Percentiles rank a stretch among this genome's conserved stretches.
Conservation (phyloP, 1,284 basidiomycete species). For the Naganishia liquefaciens region DNA sequence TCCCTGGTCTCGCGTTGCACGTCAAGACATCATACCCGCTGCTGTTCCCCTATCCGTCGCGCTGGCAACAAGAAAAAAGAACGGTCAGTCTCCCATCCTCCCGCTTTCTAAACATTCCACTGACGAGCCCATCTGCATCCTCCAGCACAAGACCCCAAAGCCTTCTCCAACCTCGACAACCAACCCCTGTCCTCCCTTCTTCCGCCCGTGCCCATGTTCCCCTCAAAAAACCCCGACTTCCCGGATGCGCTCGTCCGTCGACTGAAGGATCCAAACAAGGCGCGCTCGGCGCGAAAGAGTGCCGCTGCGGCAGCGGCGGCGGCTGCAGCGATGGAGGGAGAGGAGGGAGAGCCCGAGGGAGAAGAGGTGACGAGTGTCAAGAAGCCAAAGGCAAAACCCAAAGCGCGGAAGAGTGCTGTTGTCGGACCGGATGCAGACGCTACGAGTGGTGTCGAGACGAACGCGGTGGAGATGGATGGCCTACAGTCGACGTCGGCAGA, state of each 20-base stretch:
- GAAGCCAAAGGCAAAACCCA: slow-evolving; percentile 9
- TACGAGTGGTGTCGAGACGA: no score
- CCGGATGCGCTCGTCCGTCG: slow-evolving; percentile 19
- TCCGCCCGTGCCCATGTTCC: slow-evolving; percentile 20
- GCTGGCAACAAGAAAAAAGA: slow-evolving; percentile 29
- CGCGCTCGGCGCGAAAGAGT: slow-evolving; percentile 5
- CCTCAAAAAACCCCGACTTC: slow-evolving; percentile 28
- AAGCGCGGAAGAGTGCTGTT: slow-evolving; percentile 20
- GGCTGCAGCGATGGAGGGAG: not conserved
- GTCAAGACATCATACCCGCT: slow-evolving; percentile 31
- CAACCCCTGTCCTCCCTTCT: slow-evolving; percentile 23
- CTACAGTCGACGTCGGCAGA: not conserved
- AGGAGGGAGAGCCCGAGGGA: not conserved
- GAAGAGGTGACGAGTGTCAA: not conserved
- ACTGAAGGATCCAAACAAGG: slow-evolving; percentile 11
- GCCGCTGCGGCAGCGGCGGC: slow-evolving; percentile 3
- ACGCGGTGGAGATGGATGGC: not conserved
- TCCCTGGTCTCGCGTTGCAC: not conserved
- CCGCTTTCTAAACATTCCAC: not conserved
- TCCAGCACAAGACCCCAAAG: slow-evolving; percentile 12
- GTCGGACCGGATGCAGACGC: not conserved
- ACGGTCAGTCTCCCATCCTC: slow-evolving; percentile 12
- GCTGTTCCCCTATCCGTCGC: slow-evolving; percentile 30
- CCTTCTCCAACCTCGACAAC: slow-evolving; percentile 5
- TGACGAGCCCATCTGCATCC: not conserved